Evolutionary conservation across 2,329 filamentous ascomycete genomes (phyloP), one percentile per base, ranked within the genome.

Genomic region (Sphaerulina musiva): DNA sequence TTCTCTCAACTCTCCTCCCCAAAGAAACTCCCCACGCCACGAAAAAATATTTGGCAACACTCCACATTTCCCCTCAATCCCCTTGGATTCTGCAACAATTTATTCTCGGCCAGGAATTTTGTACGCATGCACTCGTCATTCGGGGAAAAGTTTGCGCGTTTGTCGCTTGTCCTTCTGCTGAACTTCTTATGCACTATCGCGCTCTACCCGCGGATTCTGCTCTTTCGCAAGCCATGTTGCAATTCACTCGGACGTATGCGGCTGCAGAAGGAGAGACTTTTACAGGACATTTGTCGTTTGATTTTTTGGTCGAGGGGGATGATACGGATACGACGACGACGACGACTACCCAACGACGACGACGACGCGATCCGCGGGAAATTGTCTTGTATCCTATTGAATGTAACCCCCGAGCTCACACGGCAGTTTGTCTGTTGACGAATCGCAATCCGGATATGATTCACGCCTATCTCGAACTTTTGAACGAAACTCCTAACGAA

Each of bases 271-370:
- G 78, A 1, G 50, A 68, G 11, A 62, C 66, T 2, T 72, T 87
- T 63, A 89, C 85, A 0, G 87, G 87, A 0, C 87, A 91, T 65
- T 67, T 90, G 32, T 84, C 80, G 14, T 84, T 91, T 51, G 83
- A 88, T 66, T 85, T 91, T 58, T 72, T 89, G 59, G 78, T 86
- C 2, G 76, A 81, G 46, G 14, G 14, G 14, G 14, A 17, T 17
- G 14, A 17, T 17, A 17, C 14, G 14, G 14, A 17, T 17, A 17
- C 14, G 14, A 17, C 14, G 14, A 17, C 14, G 14, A 17, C 14
- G 14, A 17, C 14, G 14, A 17, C 14, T 17, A 17, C 14, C 14
- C 14, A 17, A 17, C 14, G 1, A 17, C 14, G 14, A 17, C 14
- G 14, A 17, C 14, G 14, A 17, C 14, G 14, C 14, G 14, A 17